Percentiles rank a stretch among this genome's conserved stretches.
Evolutionary conservation across 495 filamentous ascomycete species (phyloP).

Genomic region (Sporormia fimetaria): DNA sequence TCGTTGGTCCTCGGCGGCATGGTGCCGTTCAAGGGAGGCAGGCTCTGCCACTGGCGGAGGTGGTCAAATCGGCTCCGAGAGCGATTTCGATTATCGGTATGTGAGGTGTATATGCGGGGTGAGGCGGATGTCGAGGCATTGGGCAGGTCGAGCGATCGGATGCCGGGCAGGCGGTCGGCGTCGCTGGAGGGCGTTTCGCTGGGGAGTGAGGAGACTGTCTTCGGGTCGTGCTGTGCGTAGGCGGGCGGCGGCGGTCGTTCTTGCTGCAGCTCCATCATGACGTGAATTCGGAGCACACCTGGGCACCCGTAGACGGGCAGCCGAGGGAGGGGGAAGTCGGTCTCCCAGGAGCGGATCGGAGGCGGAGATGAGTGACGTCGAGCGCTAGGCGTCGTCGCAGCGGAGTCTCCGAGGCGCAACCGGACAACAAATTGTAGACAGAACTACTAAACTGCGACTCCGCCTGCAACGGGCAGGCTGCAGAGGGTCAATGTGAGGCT

Average conservation of each 20-base stretch:
- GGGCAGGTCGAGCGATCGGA: conserved; percentile 26
- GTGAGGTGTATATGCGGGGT: conserved; percentile 1
- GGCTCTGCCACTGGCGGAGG: conserved; percentile 9
- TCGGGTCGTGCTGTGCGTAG: conserved; percentile 27
- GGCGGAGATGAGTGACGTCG: too few species aligned
- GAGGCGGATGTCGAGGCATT: conserved; percentile 3
- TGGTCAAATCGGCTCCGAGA: too few species aligned
- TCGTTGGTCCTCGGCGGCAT: conserved; percentile 15
- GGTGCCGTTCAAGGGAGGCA: conserved; percentile 11
- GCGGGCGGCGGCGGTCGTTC: conserved; percentile 27
- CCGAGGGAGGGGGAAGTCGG: too few species aligned
- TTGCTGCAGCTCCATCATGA: conserved; percentile 19
- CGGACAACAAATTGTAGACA: too few species aligned
- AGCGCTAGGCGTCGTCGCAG: too few species aligned
- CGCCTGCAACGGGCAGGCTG: too few species aligned
- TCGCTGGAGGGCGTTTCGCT: conserved; percentile 8
- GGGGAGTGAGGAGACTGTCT: conserved; percentile 27
- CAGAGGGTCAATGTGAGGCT: too few species aligned
- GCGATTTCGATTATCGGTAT: conserved; percentile 3
- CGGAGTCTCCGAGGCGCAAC: too few species aligned
- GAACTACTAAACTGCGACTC: too few species aligned
- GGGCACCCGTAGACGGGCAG: neutral
- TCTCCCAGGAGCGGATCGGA: too few species aligned
- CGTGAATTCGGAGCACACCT: conserved; percentile 1
- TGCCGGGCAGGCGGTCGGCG: conserved; percentile 21